Base-by-base conservation (phyloP, 2,329 filamentous ascomycete genomes). In the Alternaria burnsii region DNA sequence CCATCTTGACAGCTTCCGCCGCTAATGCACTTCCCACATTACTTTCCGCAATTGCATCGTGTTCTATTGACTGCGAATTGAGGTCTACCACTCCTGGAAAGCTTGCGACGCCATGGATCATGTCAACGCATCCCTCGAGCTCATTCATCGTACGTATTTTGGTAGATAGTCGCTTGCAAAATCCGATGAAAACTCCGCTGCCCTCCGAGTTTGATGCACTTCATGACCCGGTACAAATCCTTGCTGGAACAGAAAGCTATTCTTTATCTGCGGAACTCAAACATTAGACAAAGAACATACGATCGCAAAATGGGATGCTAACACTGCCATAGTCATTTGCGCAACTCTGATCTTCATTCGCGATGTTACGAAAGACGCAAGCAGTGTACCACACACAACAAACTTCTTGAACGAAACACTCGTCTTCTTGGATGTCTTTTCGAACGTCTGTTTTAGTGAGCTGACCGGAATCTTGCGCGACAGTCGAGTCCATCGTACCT, bases 331-430 rank as follows among this genome's bases (percentile, higher is more conserved):
- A 65, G 62, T 64, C 14, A 51, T 68, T 24, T 62, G 65, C 46
- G 54, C 55, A 41, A 68, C 65, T 7, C 48, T 66, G 20, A 43
- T 65, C 40, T 68, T 66, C 41, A 66, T 68, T n/a, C 65, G 64
- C 34, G 59, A 66, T 20, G 61, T 63, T 4, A 55, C 54, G 2
- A 57, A 65, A 43, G 47, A 56, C 30, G 55, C 52, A 16, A 28
- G 38, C 28, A 32, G 43, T 26, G 50, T 47, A 14, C 41, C 32
- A 18, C 43, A 52, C 34, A 61, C 40, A 16, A 47, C 58, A 6
- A 53, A 48, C 24, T 52, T 41, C 12, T 36, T 68, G 11, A 50
- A 58, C 7, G 34, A 55, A 30, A 52, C 48, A 10, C 63, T 66
- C 14, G 26, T 59, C 24, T 68, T 68, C 9, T 30, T 68, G 7